phyloP scores from a whole-genome alignment of 2,329 filamentous ascomycete genomes.

The Plectosphaerella cucumerina region DNA sequence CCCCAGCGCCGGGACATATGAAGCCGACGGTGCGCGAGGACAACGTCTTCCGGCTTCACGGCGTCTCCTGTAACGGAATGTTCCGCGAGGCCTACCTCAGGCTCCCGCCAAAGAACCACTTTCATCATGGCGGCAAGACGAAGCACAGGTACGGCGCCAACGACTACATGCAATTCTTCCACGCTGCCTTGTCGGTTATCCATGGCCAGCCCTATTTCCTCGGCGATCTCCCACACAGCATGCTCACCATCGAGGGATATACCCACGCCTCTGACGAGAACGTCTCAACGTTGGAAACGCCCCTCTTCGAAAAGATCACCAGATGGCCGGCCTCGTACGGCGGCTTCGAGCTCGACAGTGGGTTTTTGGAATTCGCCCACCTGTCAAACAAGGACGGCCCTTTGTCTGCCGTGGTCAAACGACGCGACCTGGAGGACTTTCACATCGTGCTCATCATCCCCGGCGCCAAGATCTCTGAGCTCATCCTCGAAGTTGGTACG shows the following conservation, averaged over 20 bases:
- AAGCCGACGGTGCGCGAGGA: too few relatives aligned
- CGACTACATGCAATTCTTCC: conserved; percentile 19
- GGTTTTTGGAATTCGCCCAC: conserved; percentile 3
- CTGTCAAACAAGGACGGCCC: neutral
- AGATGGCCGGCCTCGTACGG: conserved; percentile 5
- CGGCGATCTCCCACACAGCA: conserved; percentile 1
- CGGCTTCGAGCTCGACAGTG: conserved; percentile 6
- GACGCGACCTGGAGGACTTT: neutral
- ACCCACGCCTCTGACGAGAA: neutral
- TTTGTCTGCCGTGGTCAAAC: too few relatives aligned
- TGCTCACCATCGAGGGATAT: neutral
- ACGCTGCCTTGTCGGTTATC: conserved; percentile 19
- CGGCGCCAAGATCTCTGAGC: neutral
- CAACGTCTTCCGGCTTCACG: too few relatives aligned
- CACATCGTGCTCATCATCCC: neutral
- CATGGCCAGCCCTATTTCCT: conserved; percentile 9
- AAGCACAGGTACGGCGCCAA: conserved; percentile 12
- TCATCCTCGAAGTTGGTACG: neutral
- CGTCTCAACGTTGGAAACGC: neutral
- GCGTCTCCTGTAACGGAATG: neutral
- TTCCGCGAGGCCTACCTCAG: conserved; percentile 7
- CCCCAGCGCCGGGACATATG: neutral
- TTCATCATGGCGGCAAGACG: neutral
- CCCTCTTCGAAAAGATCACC: too few relatives aligned
- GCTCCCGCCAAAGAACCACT: neutral